These are phyloP conservation scores for Bretziella fagacearum DNA, from an alignment of 2,329 filamentous ascomycete genomes.

Conservation along the genomic window DNA sequence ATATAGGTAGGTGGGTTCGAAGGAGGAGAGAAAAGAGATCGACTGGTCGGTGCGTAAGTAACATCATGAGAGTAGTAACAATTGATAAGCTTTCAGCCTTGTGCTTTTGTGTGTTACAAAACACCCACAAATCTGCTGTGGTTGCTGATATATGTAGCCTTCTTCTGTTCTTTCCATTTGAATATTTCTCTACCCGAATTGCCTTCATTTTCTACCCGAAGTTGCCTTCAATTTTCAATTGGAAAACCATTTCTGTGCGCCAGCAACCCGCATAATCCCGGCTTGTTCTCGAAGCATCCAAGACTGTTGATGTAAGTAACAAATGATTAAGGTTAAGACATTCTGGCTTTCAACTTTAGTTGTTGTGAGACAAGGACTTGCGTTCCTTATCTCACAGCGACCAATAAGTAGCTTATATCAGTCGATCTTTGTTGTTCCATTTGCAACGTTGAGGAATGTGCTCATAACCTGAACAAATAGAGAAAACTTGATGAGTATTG, in stretches of 20 bases:
- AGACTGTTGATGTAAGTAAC: too few relatives aligned
- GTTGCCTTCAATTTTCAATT: too few relatives aligned
- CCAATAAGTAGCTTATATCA: not conserved
- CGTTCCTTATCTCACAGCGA: not conserved
- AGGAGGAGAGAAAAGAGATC: not conserved
- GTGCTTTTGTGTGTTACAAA: not conserved
- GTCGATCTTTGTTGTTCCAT: not conserved
- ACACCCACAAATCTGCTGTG: not conserved
- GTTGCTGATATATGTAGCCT: not conserved
- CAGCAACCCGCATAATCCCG: too few relatives aligned
- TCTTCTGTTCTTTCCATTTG: not conserved
- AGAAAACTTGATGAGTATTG: too few relatives aligned
- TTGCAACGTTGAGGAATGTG: not conserved
- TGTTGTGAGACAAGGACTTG: not conserved
- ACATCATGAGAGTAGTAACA: not conserved
- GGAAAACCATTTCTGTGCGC: too few relatives aligned
- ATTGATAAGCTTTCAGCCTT: too few relatives aligned
- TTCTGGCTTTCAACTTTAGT: not conserved
- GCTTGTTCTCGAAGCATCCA: too few relatives aligned
- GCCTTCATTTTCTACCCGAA: too few relatives aligned
- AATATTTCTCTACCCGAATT: too few relatives aligned
- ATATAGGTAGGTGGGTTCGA: not conserved
- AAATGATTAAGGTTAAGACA: conserved; percentile 3
- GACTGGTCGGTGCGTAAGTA: not conserved
- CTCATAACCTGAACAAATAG: too few relatives aligned